A percentile compares a stretch with the other conserved stretches of the same genome.
Evolutionary conservation across 371 early-diverging fungal genomes (phyloP).

Genomic region (Lichtheimia corymbifera): DNA sequence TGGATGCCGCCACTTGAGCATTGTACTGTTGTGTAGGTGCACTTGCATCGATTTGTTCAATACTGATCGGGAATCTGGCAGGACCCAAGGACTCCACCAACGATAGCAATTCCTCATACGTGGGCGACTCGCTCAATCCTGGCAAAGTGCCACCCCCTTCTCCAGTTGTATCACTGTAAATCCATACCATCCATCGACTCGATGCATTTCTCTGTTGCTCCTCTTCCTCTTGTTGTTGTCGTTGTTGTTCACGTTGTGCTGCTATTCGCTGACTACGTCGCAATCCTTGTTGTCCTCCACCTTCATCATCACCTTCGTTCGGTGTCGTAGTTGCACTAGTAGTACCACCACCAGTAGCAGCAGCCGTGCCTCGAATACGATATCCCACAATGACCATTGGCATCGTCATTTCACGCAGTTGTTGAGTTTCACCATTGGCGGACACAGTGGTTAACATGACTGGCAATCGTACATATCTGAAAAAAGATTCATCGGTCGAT

Average conservation of each 20-base stretch:
- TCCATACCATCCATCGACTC: constrained; percentile 17
- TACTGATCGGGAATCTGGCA: constrained; percentile 29
- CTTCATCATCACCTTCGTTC: neutral
- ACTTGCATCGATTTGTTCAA: constrained; percentile 31
- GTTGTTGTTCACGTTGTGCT: neutral
- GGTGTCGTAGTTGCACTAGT: neutral
- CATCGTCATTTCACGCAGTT: neutral
- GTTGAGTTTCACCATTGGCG: neutral
- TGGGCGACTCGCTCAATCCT: constrained; percentile 8
- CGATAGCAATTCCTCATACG: constrained; percentile 48
- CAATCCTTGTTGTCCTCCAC: neutral
- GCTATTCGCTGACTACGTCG: constrained; percentile 7
- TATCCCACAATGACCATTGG: constrained; percentile 18
- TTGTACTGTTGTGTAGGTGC: constrained; percentile 30
- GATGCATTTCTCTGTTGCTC: neutral
- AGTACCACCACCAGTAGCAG: too few species aligned
- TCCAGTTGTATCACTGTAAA: constrained; percentile 10
- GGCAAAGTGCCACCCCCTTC: neutral
- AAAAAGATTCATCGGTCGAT: constrained; percentile 4
- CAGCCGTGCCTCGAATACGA: constrained; percentile 6
- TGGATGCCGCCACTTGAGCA: constrained; percentile 7
- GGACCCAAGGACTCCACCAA: constrained; percentile 48
- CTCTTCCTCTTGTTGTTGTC: constrained; percentile 1
- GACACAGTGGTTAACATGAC: neutral
- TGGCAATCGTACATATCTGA: constrained; percentile 18